Evolutionary conservation across 2,329 filamentous ascomycete genomes (phyloP), one percentile per base, ranked within the genome.

Genomic region (Aspergillus calidoustus): DNA sequence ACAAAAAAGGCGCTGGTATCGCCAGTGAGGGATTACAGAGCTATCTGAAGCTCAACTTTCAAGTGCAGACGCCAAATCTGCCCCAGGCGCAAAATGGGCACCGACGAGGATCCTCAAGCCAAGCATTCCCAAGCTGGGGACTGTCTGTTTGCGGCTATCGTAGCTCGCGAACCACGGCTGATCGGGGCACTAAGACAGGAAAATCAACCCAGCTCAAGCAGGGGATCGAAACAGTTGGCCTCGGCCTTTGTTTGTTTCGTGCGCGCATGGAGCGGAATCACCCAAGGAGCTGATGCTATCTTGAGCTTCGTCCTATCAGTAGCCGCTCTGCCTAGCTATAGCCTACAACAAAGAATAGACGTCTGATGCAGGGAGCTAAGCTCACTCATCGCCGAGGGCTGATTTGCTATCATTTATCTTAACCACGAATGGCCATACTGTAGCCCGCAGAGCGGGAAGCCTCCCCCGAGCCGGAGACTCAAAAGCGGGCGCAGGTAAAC

Each of bases 111-210:
- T 30, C 23, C 19, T 31, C 11, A 30, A 50, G 60, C 57, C 59
- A 53, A 57, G 51, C 54, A 63, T 59, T 55, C 30, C 51, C 47
- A 17, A 51, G n/a, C 11, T 44, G 41, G 48, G 28, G 43, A 43
- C n/a, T 19, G 46, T 30, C 22, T 46, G 47, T 19, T 52, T 22
- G 19, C 46, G 25, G 56, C 55, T 28, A 43, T 54, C 15, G 13
- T 15, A 48, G 46, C 31, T 47, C 13, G 17, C 3, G 50, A 28
- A 41, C 50, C 50, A 41, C 19, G 50, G 31, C 50, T 30, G 50
- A 53, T 53, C 19, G n/a, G 23, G 31, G 34, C 50, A 19, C 50
- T 28, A 25, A 52, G 30, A 38, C 28, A 15, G 34, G 34, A 41
- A 41, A 41, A 41, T 41, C 34, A 41, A 41, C 5, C 11, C 34